Evolutionary conservation across 192 early-diverging fungal genomes (phyloP).

Genomic region (Mortierella hygrophila): DNA sequence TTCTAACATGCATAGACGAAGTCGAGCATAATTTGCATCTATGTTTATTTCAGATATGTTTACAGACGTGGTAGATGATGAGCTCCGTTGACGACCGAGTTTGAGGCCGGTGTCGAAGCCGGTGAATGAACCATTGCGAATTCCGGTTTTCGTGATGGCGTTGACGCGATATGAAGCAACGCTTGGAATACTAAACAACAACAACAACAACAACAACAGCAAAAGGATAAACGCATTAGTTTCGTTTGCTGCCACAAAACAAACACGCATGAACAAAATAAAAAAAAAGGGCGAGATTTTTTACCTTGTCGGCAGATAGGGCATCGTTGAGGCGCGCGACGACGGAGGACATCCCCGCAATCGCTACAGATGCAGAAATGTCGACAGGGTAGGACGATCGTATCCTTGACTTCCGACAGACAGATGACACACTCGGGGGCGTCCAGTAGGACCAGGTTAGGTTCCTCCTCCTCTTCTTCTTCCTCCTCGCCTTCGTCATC

Average conservation of each 20-base stretch:
- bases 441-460: slow-evolving; percentile 48
- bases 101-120: not conserved
- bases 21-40: too few species aligned
- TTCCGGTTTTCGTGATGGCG: slow-evolving; percentile 23
- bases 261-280: not conserved
- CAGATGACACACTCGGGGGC: slow-evolving; percentile 83
- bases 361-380: slow-evolving; percentile 84
- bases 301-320: slow-evolving; percentile 57
- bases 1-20: too few species aligned
- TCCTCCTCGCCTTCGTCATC: slow-evolving; percentile 14
- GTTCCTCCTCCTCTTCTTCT: not conserved
- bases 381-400: slow-evolving; percentile 82
- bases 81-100: not conserved
- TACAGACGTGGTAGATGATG: not conserved
- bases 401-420: slow-evolving; percentile 78
- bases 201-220: not conserved
- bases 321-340: slow-evolving; percentile 43
- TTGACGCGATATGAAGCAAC: slow-evolving; percentile 45
- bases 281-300: not conserved
- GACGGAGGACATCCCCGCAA: slow-evolving; percentile 77
- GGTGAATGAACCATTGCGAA: slow-evolving; percentile 20
- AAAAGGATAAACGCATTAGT: not conserved
- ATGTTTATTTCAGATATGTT: not conserved
- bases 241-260: not conserved
- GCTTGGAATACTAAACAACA: slow-evolving; percentile 44